Evolutionary conservation across 2,329 filamentous ascomycete genomes (phyloP), one percentile per base, ranked within the genome.

Genomic region (Thyridium curvatum): DNA sequence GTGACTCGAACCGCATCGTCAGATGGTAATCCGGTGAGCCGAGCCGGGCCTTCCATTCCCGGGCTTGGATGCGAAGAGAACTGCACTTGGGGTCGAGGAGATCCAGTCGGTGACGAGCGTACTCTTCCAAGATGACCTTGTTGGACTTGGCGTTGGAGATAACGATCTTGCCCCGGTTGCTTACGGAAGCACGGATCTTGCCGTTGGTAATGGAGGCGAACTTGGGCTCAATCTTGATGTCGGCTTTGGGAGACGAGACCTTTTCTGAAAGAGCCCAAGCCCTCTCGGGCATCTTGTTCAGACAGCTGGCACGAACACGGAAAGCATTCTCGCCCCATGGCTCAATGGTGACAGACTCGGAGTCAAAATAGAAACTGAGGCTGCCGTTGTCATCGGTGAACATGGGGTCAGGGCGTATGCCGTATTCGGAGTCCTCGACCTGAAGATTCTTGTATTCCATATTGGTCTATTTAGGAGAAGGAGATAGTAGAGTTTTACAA

Each of bases 1-100:
- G 51, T 2, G 71, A 73, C 52, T 83, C 79, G 38, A 83, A 69
- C 0, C 79, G 66, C 46, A 71, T 62, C 0, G 75, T 81, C 8
- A 82, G 58, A 38, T 76, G 69, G 49, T 75, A 81, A 39, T 68
- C 66, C 1, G 63, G 58, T 10, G 21, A 26, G 6, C 75, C 75
- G 0, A 66, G 55, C 3, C 71, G 66, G 0, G 74, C 68, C 37
- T 66, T 66, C 51, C 79, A 75, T 51, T 82, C 77, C 14, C 78
- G 71, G 2, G 74, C 72, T 42, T 76, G 64, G 14, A 82, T 58
- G 8, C 69, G 59, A 3, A 82, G 58, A 1, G 77, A 69, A 45
- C 72, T 78, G 55, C 71, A 74, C 52, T 79, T 79, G 1, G 76
- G 73, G 45, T 81, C 77, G 5, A 53, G 51, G 3, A 69, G 59